Evolutionary conservation across 768 basidiomycete genomes (phyloP).

Genomic region (Xerocomus spinulosus): DNA sequence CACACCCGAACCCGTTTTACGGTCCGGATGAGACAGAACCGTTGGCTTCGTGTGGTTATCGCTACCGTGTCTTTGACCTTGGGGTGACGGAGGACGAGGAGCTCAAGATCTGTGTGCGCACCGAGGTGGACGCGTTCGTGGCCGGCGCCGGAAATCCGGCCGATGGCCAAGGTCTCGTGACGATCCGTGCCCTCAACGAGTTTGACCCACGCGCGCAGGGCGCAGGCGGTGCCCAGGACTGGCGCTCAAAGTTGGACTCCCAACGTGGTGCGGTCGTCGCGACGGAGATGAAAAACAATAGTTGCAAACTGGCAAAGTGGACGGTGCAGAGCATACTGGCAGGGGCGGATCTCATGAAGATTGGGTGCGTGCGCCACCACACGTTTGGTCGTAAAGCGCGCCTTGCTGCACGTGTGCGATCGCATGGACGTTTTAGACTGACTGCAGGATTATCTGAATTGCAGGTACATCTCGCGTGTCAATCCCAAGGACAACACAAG

Average conservation of each 20-base stretch:
- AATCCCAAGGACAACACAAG: constrained; percentile 93
- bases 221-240: constrained; percentile 95
- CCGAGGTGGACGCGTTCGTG: constrained; percentile 92
- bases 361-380: constrained; percentile 62
- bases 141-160: constrained; percentile 55
- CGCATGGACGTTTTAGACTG: constrained; percentile 1
- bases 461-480: constrained; percentile 90
- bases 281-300: constrained; percentile 99
- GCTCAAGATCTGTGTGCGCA: constrained; percentile 85
- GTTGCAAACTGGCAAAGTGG: constrained; percentile 96
- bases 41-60: constrained; percentile 92
- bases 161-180: constrained; percentile 75
- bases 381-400: neutral
- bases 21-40: constrained; percentile 90
- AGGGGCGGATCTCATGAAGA: constrained; percentile 95
- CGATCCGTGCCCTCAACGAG: constrained; percentile 94
- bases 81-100: constrained; percentile 89
- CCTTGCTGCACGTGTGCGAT: neutral
- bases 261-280: constrained; percentile 97
- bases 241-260: constrained; percentile 94
- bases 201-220: constrained; percentile 90
- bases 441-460: neutral
- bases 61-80: constrained; percentile 93
- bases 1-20: constrained; percentile 94
- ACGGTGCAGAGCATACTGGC: constrained; percentile 92